These are phyloP conservation scores for Teunomyces atbi DNA, from an alignment of 805 yeast species.

Conservation along the genomic window DNA sequence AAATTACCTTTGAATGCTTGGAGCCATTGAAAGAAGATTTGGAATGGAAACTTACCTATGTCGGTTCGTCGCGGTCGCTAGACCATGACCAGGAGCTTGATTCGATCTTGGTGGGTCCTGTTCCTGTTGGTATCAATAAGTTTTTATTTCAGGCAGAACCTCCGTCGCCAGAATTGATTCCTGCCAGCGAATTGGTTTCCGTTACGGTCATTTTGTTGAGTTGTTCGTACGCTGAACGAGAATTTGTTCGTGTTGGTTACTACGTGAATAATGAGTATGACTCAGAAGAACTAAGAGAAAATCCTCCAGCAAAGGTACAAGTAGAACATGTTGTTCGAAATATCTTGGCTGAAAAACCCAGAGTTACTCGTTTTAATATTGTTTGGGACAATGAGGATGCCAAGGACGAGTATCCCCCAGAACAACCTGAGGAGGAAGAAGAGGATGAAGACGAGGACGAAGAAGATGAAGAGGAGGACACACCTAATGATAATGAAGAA, in stretches of 20 bases:
- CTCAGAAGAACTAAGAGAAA: conserved; percentile 85
- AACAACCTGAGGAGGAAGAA: conserved; percentile 59
- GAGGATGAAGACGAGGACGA: conserved; percentile 39
- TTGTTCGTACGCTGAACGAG: conserved; percentile 90
- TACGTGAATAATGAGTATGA: conserved; percentile 97
- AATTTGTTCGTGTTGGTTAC: conserved; percentile 96
- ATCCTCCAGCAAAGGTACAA: conserved; percentile 91
- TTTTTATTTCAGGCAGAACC: conserved; percentile 94
- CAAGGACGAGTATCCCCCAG: conserved; percentile 68
- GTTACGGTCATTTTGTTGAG: conserved; percentile 92
- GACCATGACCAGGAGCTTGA: conserved; percentile 98
- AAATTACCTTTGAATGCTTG: conserved; percentile 94
- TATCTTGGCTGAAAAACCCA: conserved; percentile 93
- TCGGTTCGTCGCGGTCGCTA: conserved; percentile 89
- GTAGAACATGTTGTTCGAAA: conserved; percentile 93
- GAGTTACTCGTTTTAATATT: conserved; percentile 94
- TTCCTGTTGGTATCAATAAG: conserved; percentile 95
- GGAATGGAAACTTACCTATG: conserved; percentile 97
- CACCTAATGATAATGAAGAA: conserved; percentile 16
- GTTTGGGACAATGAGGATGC: conserved; percentile 87
- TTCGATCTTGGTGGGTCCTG: conserved; percentile 96
- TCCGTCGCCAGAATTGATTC: conserved; percentile 92
- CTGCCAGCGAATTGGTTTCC: conserved; percentile 91
- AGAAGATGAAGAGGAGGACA: conserved; percentile 23
- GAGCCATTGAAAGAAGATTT: conserved; percentile 90